phyloP scores from a whole-genome alignment of 1,284 basidiomycete genomes.

The Earliella scabrosa region DNA sequence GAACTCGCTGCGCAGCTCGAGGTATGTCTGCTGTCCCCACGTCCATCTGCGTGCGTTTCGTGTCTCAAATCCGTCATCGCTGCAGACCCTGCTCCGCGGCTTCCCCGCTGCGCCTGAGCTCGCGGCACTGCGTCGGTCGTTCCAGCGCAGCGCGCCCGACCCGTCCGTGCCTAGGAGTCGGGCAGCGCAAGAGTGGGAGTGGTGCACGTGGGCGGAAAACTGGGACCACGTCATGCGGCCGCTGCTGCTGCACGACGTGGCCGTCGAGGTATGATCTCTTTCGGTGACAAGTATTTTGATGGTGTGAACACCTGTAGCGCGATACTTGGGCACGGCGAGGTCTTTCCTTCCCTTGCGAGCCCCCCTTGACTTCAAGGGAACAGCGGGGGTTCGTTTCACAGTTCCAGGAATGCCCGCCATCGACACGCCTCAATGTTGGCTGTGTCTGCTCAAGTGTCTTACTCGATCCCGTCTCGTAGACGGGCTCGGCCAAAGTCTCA shows the following conservation, averaged over 20 bases:
- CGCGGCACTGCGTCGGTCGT: slow-evolving; percentile 49
- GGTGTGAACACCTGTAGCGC: no score
- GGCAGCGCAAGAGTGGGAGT: slow-evolving; percentile 50
- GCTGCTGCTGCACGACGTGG: slow-evolving; percentile 57
- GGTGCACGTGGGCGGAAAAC: slow-evolving; percentile 85
- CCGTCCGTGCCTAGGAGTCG: background rate
- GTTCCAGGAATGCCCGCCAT: no score
- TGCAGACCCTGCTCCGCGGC: slow-evolving; percentile 48
- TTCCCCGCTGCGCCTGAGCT: slow-evolving; percentile 65
- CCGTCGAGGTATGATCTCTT: slow-evolving; percentile 17
- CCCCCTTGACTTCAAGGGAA: no score
- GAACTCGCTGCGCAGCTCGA: slow-evolving; percentile 78
- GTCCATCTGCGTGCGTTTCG: background rate
- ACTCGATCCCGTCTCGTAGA: no score
- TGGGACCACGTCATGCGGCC: slow-evolving; percentile 76
- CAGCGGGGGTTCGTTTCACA: no score
- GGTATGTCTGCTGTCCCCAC: slow-evolving; percentile 44
- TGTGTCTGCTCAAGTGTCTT: no score
- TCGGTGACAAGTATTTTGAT: no score
- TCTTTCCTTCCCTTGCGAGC: no score
- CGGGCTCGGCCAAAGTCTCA: no score
- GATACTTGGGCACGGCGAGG: no score
- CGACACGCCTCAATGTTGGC: no score
- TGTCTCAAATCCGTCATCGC: background rate
- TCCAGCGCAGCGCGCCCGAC: slow-evolving; percentile 29